Evolutionary conservation across 352 stramenopile genomes (phyloP).

Genomic region (Globisporangium polare): DNA sequence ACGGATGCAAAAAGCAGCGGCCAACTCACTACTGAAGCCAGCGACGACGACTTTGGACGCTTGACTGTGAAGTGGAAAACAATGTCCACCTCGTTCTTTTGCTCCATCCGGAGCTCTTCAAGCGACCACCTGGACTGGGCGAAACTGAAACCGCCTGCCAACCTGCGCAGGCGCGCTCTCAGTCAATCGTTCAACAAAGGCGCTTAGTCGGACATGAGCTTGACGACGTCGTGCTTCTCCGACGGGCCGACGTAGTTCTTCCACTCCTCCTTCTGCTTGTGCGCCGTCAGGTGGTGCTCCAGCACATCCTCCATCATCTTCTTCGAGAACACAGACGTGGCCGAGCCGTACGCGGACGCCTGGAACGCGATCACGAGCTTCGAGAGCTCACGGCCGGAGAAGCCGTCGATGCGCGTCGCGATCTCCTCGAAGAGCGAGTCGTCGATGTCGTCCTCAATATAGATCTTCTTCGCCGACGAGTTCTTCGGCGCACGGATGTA

Average conservation of each 20-base stretch:
- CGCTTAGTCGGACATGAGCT: conserved; percentile 51
- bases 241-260: conserved; percentile 71
- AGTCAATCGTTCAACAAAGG: not conserved
- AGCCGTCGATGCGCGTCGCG: conserved; percentile 93
- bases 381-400: conserved; percentile 97
- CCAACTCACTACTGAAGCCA: conserved; percentile 10
- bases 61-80: not conserved
- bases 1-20: conserved; percentile 14
- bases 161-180: not conserved
- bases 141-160: conserved; percentile 4
- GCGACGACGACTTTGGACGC: too few species aligned
- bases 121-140: conserved; percentile 8
- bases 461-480: conserved; percentile 85
- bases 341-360: conserved; percentile 95
- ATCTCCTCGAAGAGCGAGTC: conserved; percentile 91
- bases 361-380: conserved; percentile 99
- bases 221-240: conserved; percentile 45
- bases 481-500: conserved; percentile 93
- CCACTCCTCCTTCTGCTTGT: conserved; percentile 93
- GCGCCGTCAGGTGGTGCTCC: conserved; percentile 91
- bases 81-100: not conserved
- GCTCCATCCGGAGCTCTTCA: not conserved
- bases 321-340: conserved; percentile 91
- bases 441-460: conserved; percentile 88
- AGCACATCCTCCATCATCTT: conserved; percentile 93